A percentile compares a stretch with the other conserved stretches of the same genome.
These are phyloP conservation scores for Phlebiopsis flavidoalba DNA, from an alignment of 768 basidiomycete species.

Conservation along the genomic window DNA sequence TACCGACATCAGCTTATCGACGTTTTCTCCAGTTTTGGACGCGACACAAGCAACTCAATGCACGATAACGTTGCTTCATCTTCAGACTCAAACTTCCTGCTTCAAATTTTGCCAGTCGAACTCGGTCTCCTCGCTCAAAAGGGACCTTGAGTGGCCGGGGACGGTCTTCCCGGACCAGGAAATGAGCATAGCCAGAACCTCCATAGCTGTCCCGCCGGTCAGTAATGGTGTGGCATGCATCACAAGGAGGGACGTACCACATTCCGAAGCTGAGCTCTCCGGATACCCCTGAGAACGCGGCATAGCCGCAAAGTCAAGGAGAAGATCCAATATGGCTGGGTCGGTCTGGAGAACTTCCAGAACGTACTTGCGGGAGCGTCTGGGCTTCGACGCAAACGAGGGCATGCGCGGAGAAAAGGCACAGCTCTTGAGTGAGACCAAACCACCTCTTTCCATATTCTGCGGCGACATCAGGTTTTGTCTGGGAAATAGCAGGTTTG, in stretches of 20 bases:
- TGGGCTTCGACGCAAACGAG: constrained; percentile 12
- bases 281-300: constrained; percentile 24
- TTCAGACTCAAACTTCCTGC: background rate
- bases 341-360: constrained; percentile 16
- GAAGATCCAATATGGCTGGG: constrained; percentile 18
- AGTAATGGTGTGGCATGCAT: background rate
- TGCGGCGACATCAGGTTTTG: background rate
- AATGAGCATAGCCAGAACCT: constrained; percentile 22
- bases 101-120: background rate
- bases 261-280: constrained; percentile 13
- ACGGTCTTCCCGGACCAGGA: constrained; percentile 13
- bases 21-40: background rate
- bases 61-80: background rate
- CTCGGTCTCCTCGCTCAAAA: background rate
- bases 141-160: background rate
- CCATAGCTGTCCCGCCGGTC: constrained; percentile 12
- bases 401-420: constrained; percentile 11
- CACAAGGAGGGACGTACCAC: background rate
- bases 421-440: constrained; percentile 19
- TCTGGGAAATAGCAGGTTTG: background rate
- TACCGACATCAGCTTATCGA: background rate
- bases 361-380: constrained; percentile 10
- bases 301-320: constrained; percentile 24
- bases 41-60: background rate
- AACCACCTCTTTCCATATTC: constrained; percentile 17